These are phyloP conservation scores for Marsdenia floribunda DNA, from an alignment of 257 asterid species.

Conservation along the genomic window DNA sequence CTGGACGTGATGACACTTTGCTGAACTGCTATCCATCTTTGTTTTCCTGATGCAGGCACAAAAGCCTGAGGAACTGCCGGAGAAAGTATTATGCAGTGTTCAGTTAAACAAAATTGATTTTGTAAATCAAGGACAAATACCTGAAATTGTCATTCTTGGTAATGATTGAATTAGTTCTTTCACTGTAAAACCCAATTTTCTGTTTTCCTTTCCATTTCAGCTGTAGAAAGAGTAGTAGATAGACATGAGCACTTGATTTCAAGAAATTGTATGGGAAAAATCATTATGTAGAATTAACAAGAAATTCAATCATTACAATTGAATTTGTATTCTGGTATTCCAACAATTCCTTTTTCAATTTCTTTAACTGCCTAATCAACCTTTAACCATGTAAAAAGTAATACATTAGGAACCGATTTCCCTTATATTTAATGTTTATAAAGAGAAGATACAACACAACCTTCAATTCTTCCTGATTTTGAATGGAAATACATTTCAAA, in stretches of 20 bases:
- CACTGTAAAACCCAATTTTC: background rate
- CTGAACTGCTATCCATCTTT: background rate
- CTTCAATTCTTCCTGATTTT: background rate
- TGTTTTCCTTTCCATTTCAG: too few species aligned
- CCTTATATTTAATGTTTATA: background rate
- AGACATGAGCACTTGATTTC: background rate
- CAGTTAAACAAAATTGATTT: conserved; percentile 66
- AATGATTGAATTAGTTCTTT: background rate
- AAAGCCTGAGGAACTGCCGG: conserved; percentile 69
- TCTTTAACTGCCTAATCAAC: too few species aligned
- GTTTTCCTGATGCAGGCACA: conserved; percentile 57
- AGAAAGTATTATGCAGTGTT: conserved; percentile 75
- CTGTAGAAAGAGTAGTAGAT: background rate
- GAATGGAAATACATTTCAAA: background rate
- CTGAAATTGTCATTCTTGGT: conserved; percentile 34
- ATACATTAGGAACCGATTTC: too few species aligned
- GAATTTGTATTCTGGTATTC: background rate
- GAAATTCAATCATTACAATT: background rate
- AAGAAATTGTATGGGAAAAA: background rate
- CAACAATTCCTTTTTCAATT: background rate
- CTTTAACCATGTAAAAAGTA: too few species aligned
- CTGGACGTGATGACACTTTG: background rate
- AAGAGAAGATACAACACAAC: background rate
- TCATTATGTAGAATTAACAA: background rate
- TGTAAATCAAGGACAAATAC: conserved; percentile 57